These are phyloP conservation scores for Saccharomycopsis babjevae DNA, from an alignment of 805 yeast genomes.

Conservation along the genomic window DNA sequence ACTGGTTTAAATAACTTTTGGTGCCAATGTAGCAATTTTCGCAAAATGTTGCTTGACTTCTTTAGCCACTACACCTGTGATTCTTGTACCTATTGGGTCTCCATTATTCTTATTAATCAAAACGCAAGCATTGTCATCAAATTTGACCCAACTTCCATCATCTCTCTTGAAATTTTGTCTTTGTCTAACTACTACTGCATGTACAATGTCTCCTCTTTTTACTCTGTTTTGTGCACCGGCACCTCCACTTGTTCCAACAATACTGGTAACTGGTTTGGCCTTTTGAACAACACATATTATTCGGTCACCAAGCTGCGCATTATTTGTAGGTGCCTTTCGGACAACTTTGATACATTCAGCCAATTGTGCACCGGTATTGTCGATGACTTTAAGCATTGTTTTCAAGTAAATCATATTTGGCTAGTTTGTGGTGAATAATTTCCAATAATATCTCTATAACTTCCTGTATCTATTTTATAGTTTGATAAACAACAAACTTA, in stretches of 20 bases:
- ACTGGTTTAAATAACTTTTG: slow-evolving; percentile 48
- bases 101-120: slow-evolving; percentile 77
- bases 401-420: slow-evolving; percentile 74
- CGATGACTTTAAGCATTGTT: slow-evolving; percentile 80
- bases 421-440: neutral
- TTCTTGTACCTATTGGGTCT: slow-evolving; percentile 93
- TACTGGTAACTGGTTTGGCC: slow-evolving; percentile 64
- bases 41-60: slow-evolving; percentile 76
- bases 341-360: slow-evolving; percentile 95
- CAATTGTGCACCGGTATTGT: slow-evolving; percentile 89
- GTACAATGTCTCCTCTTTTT: slow-evolving; percentile 89
- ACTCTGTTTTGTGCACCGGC: slow-evolving; percentile 69
- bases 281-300: slow-evolving; percentile 91
- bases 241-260: slow-evolving; percentile 46
- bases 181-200: slow-evolving; percentile 92
- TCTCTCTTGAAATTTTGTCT: slow-evolving; percentile 67
- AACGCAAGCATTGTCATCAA: slow-evolving; percentile 97
- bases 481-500: neutral
- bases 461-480: neutral
- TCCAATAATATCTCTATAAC: neutral
- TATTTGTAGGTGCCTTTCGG: slow-evolving; percentile 75
- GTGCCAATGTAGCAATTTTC: slow-evolving; percentile 86
- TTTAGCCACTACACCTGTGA: slow-evolving; percentile 80
- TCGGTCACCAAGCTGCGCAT: slow-evolving; percentile 82
- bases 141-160: slow-evolving; percentile 79